These are phyloP conservation scores for Polytrichum commune DNA, from an alignment of 225 moss, liverwort and hornwort genomes.

Conservation along the genomic window DNA sequence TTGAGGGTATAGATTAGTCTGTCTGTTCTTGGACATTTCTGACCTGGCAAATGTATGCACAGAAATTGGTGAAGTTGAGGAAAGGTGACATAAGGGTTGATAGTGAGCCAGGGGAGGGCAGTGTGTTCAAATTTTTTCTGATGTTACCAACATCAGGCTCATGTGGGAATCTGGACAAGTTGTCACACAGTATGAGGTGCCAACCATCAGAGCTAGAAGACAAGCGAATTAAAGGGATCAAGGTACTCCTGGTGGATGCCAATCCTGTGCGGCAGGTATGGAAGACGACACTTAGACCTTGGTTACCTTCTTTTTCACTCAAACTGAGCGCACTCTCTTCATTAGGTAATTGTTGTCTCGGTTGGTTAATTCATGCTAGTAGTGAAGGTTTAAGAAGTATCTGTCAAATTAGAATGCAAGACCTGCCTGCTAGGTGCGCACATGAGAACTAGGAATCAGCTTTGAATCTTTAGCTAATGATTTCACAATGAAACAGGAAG, in stretches of 20 bases:
- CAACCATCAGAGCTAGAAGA: conserved; percentile 50
- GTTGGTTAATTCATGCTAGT: too few relatives aligned
- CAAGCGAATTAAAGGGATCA: conserved; percentile 59
- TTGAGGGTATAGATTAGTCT: too few relatives aligned
- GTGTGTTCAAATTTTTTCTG: conserved; percentile 80
- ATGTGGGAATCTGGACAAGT: conserved; percentile 35
- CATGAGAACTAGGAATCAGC: too few relatives aligned
- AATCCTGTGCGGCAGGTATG: conserved; percentile 82
- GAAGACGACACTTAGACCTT: neutral
- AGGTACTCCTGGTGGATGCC: conserved; percentile 69
- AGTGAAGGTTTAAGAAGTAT: too few relatives aligned
- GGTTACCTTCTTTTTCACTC: too few relatives aligned
- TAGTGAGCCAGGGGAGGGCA: conserved; percentile 77
- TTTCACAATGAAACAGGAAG: conserved; percentile 32
- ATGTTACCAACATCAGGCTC: conserved; percentile 49
- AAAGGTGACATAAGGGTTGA: conserved; percentile 68
- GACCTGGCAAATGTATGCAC: conserved; percentile 9
- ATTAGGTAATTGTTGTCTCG: too few relatives aligned
- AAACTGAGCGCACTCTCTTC: too few relatives aligned
- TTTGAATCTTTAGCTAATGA: too few relatives aligned
- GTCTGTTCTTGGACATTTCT: too few relatives aligned
- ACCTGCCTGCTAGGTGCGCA: too few relatives aligned
- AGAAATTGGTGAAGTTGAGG: conserved; percentile 84
- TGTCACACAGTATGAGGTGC: conserved; percentile 18
- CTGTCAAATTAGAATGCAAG: too few relatives aligned